These are phyloP conservation scores for Solanum bulbocastanum DNA, from an alignment of 257 asterid genomes.

Conservation along the genomic window DNA sequence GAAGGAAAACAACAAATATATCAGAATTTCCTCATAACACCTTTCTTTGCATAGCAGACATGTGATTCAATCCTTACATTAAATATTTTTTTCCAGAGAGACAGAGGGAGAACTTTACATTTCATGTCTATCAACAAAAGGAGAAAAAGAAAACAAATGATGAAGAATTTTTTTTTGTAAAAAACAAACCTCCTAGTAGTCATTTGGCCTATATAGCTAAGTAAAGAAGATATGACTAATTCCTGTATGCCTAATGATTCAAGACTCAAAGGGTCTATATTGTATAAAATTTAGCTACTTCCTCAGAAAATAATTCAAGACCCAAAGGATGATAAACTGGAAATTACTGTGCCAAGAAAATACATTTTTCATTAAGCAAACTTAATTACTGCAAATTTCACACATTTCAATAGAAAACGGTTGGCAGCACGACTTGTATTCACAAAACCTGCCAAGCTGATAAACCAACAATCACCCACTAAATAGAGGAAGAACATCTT, in stretches of 20 bases:
- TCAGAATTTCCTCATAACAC: neutral
- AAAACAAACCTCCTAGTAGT: neutral
- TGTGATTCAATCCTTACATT: neutral
- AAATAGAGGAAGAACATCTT: neutral
- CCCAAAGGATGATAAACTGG: neutral
- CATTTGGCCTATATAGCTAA: neutral
- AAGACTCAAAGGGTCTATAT: neutral
- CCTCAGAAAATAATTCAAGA: neutral
- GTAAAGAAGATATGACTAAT: neutral
- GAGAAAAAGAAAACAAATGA: neutral
- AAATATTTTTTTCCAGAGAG: neutral
- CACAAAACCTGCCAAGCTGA: neutral
- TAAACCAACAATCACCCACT: neutral
- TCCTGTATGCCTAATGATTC: neutral
- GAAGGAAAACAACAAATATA: neutral
- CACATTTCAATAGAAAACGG: neutral
- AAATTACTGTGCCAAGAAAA: neutral
- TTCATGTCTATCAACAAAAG: neutral
- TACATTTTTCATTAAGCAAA: neutral
- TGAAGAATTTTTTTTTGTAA: neutral
- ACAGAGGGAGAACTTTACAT: neutral
- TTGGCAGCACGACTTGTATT: neutral
- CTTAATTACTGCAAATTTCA: neutral
- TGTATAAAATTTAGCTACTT: neutral
- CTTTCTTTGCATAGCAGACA: neutral